phyloP scores from a whole-genome alignment of 2,329 filamentous ascomycete species.

The Fusarium goolgardi region DNA sequence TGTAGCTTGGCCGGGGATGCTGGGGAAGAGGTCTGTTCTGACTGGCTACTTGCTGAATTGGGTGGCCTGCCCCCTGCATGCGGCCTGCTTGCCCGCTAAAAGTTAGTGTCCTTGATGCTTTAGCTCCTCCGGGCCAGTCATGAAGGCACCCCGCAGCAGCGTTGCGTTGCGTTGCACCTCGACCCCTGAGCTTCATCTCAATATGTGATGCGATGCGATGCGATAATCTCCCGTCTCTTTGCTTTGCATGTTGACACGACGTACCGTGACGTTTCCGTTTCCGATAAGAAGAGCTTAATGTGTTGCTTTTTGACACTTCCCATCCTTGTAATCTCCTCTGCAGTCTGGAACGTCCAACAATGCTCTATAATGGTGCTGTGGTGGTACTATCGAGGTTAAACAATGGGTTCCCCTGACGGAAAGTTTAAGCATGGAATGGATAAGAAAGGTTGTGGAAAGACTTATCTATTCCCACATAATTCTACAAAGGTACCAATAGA shows the following conservation, averaged over 20 bases:
- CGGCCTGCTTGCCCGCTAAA: slow-evolving; percentile 42
- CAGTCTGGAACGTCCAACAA: background rate
- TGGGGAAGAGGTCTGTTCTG: slow-evolving; percentile 6
- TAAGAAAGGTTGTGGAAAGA: slow-evolving; percentile 11
- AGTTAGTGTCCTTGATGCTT: slow-evolving; percentile 42
- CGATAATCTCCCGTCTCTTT: slow-evolving; percentile 30
- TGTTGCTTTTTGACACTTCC: background rate
- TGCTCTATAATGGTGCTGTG: background rate
- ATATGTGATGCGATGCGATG: slow-evolving; percentile 18
- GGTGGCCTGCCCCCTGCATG: slow-evolving; percentile 44
- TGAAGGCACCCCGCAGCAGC: slow-evolving; percentile 43
- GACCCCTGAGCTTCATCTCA: slow-evolving; percentile 36
- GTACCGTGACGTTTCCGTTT: slow-evolving; percentile 15
- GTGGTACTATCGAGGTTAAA: background rate
- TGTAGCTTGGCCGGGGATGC: slow-evolving; percentile 24
- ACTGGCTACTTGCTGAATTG: slow-evolving; percentile 29
- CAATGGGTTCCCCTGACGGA: background rate
- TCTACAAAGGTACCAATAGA: background rate
- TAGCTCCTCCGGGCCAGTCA: slow-evolving; percentile 14
- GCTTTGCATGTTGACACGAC: slow-evolving; percentile 11
- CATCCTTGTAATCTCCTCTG: background rate
- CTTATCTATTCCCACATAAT: background rate
- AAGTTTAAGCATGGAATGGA: slow-evolving; percentile 32
- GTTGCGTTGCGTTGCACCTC: slow-evolving; percentile 36
- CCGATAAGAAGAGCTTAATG: background rate